A percentile compares a stretch with the other conserved stretches of the same genome.
Conservation (phyloP, 2,329 filamentous ascomycete species). For the Aspergillus sergii region DNA sequence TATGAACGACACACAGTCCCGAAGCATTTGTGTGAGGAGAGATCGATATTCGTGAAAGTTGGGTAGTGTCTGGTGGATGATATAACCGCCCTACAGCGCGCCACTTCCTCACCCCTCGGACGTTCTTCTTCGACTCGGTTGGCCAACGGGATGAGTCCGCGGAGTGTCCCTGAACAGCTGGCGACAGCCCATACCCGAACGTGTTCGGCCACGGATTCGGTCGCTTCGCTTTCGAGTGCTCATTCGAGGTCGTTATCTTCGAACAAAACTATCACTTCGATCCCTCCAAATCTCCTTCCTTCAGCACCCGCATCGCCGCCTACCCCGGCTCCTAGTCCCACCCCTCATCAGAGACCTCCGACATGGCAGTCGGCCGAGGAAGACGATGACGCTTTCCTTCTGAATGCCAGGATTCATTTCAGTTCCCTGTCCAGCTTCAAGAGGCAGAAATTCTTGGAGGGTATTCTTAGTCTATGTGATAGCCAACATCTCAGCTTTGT, state of each 20-base stretch:
- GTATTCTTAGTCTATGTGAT: constrained; percentile 90
- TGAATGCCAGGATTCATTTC: constrained; percentile 79
- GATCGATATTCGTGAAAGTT: constrained; percentile 19
- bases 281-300: constrained; percentile 63
- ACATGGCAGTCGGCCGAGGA: constrained; percentile 53
- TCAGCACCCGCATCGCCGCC: constrained; percentile 68
- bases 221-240: constrained; percentile 25
- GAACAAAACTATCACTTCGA: constrained; percentile 52
- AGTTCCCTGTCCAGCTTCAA: constrained; percentile 74
- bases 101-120: constrained; percentile 29
- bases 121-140: constrained; percentile 31
- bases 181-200: constrained; percentile 32
- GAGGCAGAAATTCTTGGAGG: constrained; percentile 78
- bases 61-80: constrained; percentile 18
- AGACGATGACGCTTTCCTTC: constrained; percentile 79
- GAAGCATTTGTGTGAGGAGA: constrained; percentile 12
- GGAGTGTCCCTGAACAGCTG: constrained; percentile 31
- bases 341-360: constrained; percentile 62
- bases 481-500: constrained; percentile 95
- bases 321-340: constrained; percentile 68
- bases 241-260: constrained; percentile 49
- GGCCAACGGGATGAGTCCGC: constrained; percentile 34
- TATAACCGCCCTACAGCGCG: constrained; percentile 21
- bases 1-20: constrained; percentile 19
- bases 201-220: constrained; percentile 32